Conservation (phyloP, 2,329 filamentous ascomycete species). For the Trichoderma polysporum region DNA sequence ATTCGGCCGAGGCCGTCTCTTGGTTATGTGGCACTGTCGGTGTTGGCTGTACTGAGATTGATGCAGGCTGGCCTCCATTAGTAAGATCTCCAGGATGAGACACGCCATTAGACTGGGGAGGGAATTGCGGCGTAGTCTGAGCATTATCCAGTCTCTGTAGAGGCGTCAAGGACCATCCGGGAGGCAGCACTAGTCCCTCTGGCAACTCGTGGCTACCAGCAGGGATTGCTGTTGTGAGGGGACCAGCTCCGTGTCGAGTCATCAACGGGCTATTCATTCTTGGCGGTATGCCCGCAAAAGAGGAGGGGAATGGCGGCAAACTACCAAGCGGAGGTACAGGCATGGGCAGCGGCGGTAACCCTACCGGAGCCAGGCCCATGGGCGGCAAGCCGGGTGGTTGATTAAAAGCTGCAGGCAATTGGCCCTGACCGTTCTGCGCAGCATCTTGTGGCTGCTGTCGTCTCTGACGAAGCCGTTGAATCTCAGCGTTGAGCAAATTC, state of each 20-base stretch:
- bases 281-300: conserved; percentile 31
- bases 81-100: conserved; percentile 23
- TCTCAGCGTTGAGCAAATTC: conserved; percentile 65
- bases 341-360: neutral
- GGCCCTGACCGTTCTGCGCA: conserved; percentile 25
- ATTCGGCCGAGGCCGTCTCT: neutral
- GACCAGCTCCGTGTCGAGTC: conserved; percentile 48
- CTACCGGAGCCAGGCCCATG: conserved; percentile 19
- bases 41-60: conserved; percentile 3
- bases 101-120: conserved; percentile 27
- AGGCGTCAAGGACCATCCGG: conserved; percentile 64
- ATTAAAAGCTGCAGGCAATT: conserved; percentile 17
- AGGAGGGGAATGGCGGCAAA: conserved; percentile 21
- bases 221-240: conserved; percentile 52
- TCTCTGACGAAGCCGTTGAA: conserved; percentile 61
- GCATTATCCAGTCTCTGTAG: conserved; percentile 54
- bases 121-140: conserved; percentile 27
- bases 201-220: conserved; percentile 62
- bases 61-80: conserved; percentile 16
- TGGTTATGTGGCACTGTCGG: neutral
- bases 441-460: conserved; percentile 41
- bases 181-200: conserved; percentile 61
- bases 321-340: neutral
- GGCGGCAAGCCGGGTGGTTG: conserved; percentile 12
- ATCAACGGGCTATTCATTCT: conserved; percentile 44